A percentile compares a stretch with the other conserved stretches of the same genome.
Conservation (phyloP, 768 basidiomycete genomes). For the Zangia roseola region DNA sequence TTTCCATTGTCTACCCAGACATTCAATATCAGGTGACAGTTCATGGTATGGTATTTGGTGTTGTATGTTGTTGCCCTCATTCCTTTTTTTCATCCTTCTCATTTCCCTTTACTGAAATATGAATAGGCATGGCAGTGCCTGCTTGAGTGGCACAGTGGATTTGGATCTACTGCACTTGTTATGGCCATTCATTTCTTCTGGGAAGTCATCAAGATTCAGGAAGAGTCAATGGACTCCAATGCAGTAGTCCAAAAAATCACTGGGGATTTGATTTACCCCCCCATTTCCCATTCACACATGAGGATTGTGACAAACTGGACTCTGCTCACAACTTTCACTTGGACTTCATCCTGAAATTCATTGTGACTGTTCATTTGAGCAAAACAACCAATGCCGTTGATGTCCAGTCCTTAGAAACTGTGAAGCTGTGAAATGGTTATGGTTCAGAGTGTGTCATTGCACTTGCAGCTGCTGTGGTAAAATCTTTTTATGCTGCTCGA, state of each 20-base stretch:
- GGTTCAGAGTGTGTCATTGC: background rate
- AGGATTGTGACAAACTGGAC: background rate
- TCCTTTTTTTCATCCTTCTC: background rate
- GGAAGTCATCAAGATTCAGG: background rate
- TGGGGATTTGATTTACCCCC: background rate
- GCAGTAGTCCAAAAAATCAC: background rate
- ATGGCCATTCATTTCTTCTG: constrained; percentile 3
- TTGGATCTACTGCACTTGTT: background rate
- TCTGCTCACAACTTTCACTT: constrained; percentile 1
- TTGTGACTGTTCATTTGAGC: background rate
- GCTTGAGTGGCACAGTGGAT: constrained; percentile 4
- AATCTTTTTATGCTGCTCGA: background rate
- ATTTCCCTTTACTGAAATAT: background rate
- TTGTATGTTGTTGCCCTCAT: background rate
- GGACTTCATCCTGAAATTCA: background rate
- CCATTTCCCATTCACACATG: background rate
- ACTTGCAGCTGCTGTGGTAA: background rate
- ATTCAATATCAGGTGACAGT: background rate
- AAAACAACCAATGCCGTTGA: background rate
- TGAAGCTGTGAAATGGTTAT: background rate
- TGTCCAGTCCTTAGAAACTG: background rate
- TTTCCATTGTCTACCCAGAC: background rate
- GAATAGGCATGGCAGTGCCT: constrained; percentile 2
- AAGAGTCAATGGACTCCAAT: background rate
- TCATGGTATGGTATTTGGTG: background rate